Conservation (phyloP, 108 stramenopile genomes). For the Mayamaea pseudoterrestris region DNA sequence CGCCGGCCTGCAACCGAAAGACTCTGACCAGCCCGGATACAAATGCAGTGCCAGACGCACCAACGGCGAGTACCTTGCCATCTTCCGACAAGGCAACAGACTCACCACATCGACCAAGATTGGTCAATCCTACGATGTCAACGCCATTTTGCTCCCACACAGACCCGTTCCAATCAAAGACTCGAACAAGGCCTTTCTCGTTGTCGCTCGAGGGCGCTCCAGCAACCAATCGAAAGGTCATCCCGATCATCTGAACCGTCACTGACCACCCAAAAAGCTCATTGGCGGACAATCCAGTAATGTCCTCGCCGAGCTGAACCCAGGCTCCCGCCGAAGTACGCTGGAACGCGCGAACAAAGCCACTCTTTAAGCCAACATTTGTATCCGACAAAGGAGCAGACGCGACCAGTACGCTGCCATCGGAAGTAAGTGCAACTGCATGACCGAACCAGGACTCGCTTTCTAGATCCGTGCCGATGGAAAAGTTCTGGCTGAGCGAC, state of each 20-base stretch:
- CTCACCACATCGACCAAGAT: conserved; percentile 1
- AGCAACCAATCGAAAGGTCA: conserved; percentile 16
- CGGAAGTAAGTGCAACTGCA: conserved; percentile 20
- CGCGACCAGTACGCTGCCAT: conserved; percentile 26
- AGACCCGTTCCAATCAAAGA: conserved; percentile 3
- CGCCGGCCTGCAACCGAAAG: conserved; percentile 11
- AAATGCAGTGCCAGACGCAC: conserved; percentile 7
- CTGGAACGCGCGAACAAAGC: conserved; percentile 16
- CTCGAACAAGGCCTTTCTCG: conserved; percentile 2
- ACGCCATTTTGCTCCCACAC: conserved; percentile 1
- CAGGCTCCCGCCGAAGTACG: conserved; percentile 8
- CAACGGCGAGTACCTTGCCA: conserved; percentile 6
- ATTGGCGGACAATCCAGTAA: conserved; percentile 7
- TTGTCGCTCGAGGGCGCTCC: conserved; percentile 8
- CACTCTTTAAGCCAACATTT: conserved; percentile 2
- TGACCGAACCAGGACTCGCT: conserved; percentile 16
- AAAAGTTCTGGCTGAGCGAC: no score
- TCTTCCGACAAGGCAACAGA: conserved; percentile 4
- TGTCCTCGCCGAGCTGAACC: conserved; percentile 13
- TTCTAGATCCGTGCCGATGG: no score
- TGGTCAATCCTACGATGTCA: background rate
- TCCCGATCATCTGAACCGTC: conserved; percentile 16
- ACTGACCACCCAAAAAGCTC: conserved; percentile 21
- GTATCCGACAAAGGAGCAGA: conserved; percentile 12
- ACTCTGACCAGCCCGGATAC: conserved; percentile 18